Evolutionary conservation across 768 basidiomycete genomes (phyloP).

Genomic region (Boletellus ananiceps): DNA sequence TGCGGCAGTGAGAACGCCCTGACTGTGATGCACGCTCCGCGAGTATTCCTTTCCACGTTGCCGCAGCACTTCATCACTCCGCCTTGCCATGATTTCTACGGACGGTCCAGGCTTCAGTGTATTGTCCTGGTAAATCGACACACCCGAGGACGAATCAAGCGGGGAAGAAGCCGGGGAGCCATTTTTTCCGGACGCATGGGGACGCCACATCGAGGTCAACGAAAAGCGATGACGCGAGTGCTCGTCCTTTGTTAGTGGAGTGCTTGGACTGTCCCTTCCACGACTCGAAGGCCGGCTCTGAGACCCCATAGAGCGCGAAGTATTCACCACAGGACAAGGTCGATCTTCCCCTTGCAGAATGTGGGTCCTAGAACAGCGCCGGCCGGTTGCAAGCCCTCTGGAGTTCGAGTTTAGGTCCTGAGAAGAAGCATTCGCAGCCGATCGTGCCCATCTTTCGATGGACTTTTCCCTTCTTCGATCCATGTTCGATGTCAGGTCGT

Average conservation of each 20-base stretch:
- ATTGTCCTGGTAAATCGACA: slow-evolving; percentile 25
- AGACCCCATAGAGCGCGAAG: slow-evolving; percentile 20
- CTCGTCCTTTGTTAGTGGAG: slow-evolving; percentile 21
- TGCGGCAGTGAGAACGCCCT: slow-evolving; percentile 38
- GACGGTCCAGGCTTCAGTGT: slow-evolving; percentile 14
- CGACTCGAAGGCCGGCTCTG: slow-evolving; percentile 26
- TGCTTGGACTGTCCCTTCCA: slow-evolving; percentile 17
- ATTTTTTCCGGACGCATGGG: slow-evolving; percentile 18
- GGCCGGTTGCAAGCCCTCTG: slow-evolving; percentile 5
- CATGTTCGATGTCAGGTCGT: slow-evolving; percentile 21
- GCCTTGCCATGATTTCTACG: slow-evolving; percentile 22
- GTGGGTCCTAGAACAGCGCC: slow-evolving; percentile 33
- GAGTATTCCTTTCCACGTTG: slow-evolving; percentile 26
- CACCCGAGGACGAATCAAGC: slow-evolving; percentile 30
- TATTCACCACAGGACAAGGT: slow-evolving; percentile 5
- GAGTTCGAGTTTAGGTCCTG: slow-evolving; percentile 16
- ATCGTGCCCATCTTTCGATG: slow-evolving; percentile 33
- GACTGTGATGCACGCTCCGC: slow-evolving; percentile 23
- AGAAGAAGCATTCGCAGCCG: slow-evolving; percentile 19
- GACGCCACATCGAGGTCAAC: slow-evolving; percentile 27
- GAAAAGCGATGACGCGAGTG: slow-evolving; percentile 30
- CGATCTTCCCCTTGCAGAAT: slow-evolving; percentile 16
- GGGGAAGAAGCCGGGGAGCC: slow-evolving; percentile 29
- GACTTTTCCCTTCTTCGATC: slow-evolving; percentile 28
- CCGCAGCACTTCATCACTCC: slow-evolving; percentile 46